Evolutionary conservation across 176 grass and related monocot species (phyloP).

Genomic region (Musa schizocarpa): DNA sequence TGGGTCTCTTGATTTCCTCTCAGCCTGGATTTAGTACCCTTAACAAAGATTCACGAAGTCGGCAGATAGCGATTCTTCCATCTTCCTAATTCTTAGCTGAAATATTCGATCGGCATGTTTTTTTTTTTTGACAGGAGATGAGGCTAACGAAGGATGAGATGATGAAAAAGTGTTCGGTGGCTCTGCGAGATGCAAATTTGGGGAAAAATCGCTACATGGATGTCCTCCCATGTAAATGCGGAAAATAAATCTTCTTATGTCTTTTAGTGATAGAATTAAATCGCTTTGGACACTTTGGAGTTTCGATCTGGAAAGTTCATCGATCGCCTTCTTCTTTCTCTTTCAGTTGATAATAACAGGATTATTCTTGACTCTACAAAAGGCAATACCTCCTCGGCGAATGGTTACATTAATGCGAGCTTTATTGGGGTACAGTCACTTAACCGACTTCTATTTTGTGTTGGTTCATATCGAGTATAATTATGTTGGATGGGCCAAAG

Average conservation of each 20-base stretch:
- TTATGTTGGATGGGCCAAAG: background rate
- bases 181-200: slow-evolving; percentile 47
- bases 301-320: slow-evolving; percentile 15
- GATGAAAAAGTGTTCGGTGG: slow-evolving; percentile 33
- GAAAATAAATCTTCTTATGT: slow-evolving; percentile 8
- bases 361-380: slow-evolving; percentile 29
- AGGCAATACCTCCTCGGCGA: slow-evolving; percentile 18
- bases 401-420: slow-evolving; percentile 89
- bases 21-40: background rate
- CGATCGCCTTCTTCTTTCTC: background rate
- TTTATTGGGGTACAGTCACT: slow-evolving; percentile 44
- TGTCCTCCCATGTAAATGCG: slow-evolving; percentile 56
- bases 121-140: slow-evolving; percentile 27
- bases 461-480: slow-evolving; percentile 10
- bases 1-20: background rate
- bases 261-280: slow-evolving; percentile 12
- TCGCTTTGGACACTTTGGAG: background rate
- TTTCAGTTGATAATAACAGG: slow-evolving; percentile 51
- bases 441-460: background rate
- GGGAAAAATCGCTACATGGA: slow-evolving; percentile 80
- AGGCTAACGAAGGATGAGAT: slow-evolving; percentile 32
- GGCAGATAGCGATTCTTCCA: background rate
- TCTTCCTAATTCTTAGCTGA: background rate
- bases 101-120: background rate
- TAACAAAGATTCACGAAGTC: background rate